Evolutionary conservation across 2,329 filamentous ascomycete genomes (phyloP).

Genomic region (Fusarium scirpi): DNA sequence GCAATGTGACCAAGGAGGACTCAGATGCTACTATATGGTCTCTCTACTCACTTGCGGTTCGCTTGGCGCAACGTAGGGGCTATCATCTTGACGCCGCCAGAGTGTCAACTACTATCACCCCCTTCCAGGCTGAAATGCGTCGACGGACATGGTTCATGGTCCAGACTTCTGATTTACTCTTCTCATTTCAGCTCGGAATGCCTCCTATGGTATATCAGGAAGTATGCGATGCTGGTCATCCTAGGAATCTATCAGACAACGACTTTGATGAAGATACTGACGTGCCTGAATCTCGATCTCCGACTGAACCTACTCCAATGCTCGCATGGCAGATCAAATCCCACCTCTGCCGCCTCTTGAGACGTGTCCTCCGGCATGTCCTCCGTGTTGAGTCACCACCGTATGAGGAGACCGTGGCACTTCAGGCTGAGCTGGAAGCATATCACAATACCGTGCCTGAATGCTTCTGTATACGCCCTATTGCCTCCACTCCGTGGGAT

Average conservation of each 20-base stretch:
- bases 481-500: constrained; percentile 57
- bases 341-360: constrained; percentile 57
- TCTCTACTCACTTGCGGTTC: constrained; percentile 59
- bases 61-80: constrained; percentile 64
- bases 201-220: constrained; percentile 62
- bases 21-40: constrained; percentile 61
- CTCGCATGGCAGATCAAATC: constrained; percentile 59
- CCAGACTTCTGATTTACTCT: constrained; percentile 61
- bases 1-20: constrained; percentile 57
- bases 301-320: constrained; percentile 58
- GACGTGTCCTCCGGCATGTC: constrained; percentile 58
- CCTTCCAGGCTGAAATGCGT: constrained; percentile 65
- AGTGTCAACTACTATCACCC: constrained; percentile 55
- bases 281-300: constrained; percentile 57
- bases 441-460: constrained; percentile 54
- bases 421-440: constrained; percentile 56
- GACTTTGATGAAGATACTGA: constrained; percentile 63
- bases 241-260: constrained; percentile 61
- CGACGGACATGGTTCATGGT: constrained; percentile 62
- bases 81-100: constrained; percentile 63
- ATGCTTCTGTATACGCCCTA: constrained; percentile 56
- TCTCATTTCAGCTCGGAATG: constrained; percentile 66
- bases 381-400: constrained; percentile 53
- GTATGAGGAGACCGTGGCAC: constrained; percentile 51
- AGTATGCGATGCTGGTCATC: constrained; percentile 60